Evolutionary conservation across 2,329 filamentous ascomycete species (phyloP).

Genomic region (Alternaria ventricosa): DNA sequence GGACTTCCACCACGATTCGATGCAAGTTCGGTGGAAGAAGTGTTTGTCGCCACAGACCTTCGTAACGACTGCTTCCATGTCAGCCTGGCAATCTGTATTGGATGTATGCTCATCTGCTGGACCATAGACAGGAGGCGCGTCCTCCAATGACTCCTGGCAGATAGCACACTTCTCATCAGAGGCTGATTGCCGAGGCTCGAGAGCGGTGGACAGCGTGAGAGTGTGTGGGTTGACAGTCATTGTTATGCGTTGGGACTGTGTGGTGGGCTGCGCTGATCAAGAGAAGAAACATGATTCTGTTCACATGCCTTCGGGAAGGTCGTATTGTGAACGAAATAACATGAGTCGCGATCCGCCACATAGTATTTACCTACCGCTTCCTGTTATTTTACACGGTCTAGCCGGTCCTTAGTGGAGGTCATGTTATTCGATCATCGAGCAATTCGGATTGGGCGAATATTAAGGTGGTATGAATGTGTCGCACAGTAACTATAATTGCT

Average conservation of each 20-base stretch:
- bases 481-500: rapidly evolving
- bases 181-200: background rate
- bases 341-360: background rate
- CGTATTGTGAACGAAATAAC: background rate
- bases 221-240: background rate
- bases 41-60: background rate
- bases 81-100: background rate
- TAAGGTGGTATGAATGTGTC: background rate
- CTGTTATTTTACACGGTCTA: background rate
- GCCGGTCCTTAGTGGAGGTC: background rate
- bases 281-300: background rate
- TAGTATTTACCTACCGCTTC: background rate
- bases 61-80: background rate
- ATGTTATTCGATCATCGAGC: background rate
- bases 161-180: constrained; percentile 20
- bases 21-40: constrained; percentile 4
- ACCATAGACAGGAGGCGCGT: background rate
- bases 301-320: background rate
- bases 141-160: constrained; percentile 4
- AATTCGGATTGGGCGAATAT: background rate
- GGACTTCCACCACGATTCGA: background rate
- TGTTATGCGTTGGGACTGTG: background rate
- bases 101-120: background rate
- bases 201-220: background rate
- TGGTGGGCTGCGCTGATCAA: background rate